A percentile compares a stretch with the other conserved stretches of the same genome.
These are phyloP conservation scores for Mycena indigotica DNA, from an alignment of 768 basidiomycete genomes.

Conservation along the genomic window DNA sequence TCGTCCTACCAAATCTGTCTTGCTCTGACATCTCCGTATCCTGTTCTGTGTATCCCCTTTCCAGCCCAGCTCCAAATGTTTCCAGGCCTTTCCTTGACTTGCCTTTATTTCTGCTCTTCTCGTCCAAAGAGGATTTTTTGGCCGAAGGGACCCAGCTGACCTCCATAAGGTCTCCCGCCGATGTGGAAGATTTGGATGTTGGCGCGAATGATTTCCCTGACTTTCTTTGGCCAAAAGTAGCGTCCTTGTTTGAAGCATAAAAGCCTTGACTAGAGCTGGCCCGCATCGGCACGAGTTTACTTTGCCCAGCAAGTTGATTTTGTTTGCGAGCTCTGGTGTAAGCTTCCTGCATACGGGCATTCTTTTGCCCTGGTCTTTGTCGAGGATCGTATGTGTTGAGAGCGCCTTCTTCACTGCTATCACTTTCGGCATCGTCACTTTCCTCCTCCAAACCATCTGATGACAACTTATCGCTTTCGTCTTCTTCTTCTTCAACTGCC, in stretches of 20 bases:
- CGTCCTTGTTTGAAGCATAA: constrained; percentile 45
- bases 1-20: constrained; percentile 77
- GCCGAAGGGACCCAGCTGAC: constrained; percentile 73
- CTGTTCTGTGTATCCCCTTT: constrained; percentile 66
- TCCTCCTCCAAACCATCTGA: constrained; percentile 55
- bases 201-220: constrained; percentile 23
- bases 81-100: constrained; percentile 65
- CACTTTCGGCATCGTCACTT: constrained; percentile 52
- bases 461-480: constrained; percentile 75
- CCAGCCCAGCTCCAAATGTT: constrained; percentile 86
- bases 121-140: constrained; percentile 27
- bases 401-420: constrained; percentile 64
- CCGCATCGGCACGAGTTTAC: constrained; percentile 70
- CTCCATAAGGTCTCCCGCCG: constrained; percentile 55
- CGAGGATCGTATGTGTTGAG: constrained; percentile 55
- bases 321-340: constrained; percentile 43
- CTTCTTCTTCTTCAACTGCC: constrained; percentile 86
- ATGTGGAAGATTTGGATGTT: constrained; percentile 24
- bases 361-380: constrained; percentile 50
- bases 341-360: constrained; percentile 48
- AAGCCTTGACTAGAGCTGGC: constrained; percentile 36
- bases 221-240: constrained; percentile 75
- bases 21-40: constrained; percentile 55
- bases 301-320: constrained; percentile 48
- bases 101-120: constrained; percentile 37